Base-by-base conservation (phyloP, 805 yeast species). In the Clavispora santaluciae region DNA sequence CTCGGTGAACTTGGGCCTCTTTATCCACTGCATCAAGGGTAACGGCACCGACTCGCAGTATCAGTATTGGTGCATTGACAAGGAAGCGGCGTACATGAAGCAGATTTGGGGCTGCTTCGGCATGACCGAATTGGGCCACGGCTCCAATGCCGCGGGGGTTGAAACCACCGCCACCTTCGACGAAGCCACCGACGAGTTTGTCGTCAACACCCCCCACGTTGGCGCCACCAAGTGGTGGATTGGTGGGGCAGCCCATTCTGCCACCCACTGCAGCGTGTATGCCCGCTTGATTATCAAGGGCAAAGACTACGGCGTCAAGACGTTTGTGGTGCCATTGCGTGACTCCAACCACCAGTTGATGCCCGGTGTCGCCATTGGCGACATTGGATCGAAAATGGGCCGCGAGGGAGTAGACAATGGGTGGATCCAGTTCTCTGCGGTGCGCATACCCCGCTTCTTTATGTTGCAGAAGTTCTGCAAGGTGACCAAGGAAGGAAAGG, bases 211-310 rank as follows among this genome's bases (percentile, higher is more conserved):
- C 22, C 75, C 75, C 5, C 73, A 69, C 48, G 62, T 70, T 45
- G 73, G 75, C 44, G 75, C 75, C 35, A 70, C 75, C 46, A 70
- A 70, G 53, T 70, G 75, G 75, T 70, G 75, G 75, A 70, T 70
- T 44, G 75, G 75, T 29, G 74, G 74, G 43, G 75, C 75, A 42
- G 75, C 75, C 24, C 75, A 70, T 46, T 68, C 73, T 9, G 63
- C 74, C 22, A 69, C 74, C 16, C 75, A 70, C 50, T 53, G 64
- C 31, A 43, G 65, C 17, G 57, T 57, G 39, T 70, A 70, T 45
- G 74, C 73, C 36, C 60, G 75, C 45, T 66, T 70, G 43, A 59
- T 66, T 41, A 70, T 70, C 39, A 57, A 66, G 45, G 73, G 73
- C 40, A 54, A 65, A 48, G 75, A 70, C 51, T 68, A 68, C 50